Conservation (phyloP, 163 green algal genomes). For the Trebouxia gelatinosa region DNA sequence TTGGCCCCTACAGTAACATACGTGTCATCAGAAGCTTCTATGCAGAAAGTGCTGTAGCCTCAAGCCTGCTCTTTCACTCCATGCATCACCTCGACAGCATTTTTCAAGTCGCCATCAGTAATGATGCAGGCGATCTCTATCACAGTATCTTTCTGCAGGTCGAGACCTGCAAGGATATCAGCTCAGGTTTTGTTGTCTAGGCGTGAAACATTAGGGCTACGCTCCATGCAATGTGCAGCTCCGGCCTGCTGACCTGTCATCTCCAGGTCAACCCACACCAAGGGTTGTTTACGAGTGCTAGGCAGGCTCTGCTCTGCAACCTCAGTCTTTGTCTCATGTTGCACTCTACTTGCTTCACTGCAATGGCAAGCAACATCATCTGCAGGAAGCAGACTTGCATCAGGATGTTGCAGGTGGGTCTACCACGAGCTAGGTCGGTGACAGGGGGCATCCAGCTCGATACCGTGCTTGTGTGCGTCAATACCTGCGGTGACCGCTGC, state of each 20-base stretch:
- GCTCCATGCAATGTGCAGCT: neutral
- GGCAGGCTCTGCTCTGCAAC: neutral
- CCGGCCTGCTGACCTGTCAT: conserved; percentile 77
- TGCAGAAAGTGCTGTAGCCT: no score
- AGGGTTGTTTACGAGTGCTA: conserved; percentile 45
- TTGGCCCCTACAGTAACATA: conserved; percentile 67
- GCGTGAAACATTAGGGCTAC: neutral
- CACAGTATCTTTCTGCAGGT: conserved; percentile 64
- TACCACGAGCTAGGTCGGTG: no score
- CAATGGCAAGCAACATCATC: no score
- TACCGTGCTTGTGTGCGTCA: no score
- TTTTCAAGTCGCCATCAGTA: conserved; percentile 75
- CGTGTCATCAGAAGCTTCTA: neutral
- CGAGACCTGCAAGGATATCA: conserved; percentile 64
- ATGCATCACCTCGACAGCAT: conserved; percentile 53
- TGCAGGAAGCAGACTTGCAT: no score
- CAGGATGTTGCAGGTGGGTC: no score
- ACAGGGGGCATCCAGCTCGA: no score
- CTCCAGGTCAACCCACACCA: conserved; percentile 94
- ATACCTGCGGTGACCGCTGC: no score
- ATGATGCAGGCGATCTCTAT: conserved; percentile 80
- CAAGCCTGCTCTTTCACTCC: no score
- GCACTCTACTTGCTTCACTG: no score
- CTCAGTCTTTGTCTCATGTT: no score
- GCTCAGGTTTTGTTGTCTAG: neutral